Percentiles rank a stretch among this genome's conserved stretches.
Evolutionary conservation across 495 filamentous ascomycete species (phyloP).

Genomic region (Penicillium canariense): DNA sequence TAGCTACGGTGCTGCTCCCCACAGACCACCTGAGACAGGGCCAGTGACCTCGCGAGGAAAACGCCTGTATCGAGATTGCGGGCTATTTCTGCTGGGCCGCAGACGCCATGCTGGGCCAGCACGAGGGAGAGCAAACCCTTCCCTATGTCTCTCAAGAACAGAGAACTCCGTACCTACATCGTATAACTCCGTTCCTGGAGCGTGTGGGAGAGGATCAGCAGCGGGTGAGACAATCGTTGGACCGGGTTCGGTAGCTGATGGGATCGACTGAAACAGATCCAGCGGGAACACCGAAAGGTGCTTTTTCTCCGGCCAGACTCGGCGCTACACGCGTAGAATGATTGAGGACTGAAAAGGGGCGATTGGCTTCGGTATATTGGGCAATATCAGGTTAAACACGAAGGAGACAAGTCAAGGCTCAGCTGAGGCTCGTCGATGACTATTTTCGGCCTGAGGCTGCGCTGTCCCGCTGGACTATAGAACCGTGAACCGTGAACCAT

Average conservation of each 20-base stretch:
- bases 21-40: constrained; percentile 1
- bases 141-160: too few species aligned
- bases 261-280: constrained; percentile 1
- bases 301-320: background rate
- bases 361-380: too few species aligned
- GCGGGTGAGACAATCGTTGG: constrained; percentile 15
- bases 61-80: background rate
- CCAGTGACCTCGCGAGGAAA: background rate
- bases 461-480: too few species aligned
- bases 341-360: too few species aligned
- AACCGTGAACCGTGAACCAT: too few species aligned
- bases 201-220: constrained; percentile 10
- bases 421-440: too few species aligned
- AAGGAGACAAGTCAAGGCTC: too few species aligned
- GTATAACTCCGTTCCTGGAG: too few species aligned
- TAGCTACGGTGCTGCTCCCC: background rate
- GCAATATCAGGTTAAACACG: too few species aligned
- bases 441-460: too few species aligned
- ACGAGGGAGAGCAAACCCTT: background rate
- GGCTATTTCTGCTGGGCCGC: background rate
- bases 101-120: background rate
- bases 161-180: too few species aligned
- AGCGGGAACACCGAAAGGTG: background rate
- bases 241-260: background rate
- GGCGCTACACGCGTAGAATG: background rate